Base-by-base conservation (phyloP, 2,329 filamentous ascomycete species). In the Herpotrichia juniperi region DNA sequence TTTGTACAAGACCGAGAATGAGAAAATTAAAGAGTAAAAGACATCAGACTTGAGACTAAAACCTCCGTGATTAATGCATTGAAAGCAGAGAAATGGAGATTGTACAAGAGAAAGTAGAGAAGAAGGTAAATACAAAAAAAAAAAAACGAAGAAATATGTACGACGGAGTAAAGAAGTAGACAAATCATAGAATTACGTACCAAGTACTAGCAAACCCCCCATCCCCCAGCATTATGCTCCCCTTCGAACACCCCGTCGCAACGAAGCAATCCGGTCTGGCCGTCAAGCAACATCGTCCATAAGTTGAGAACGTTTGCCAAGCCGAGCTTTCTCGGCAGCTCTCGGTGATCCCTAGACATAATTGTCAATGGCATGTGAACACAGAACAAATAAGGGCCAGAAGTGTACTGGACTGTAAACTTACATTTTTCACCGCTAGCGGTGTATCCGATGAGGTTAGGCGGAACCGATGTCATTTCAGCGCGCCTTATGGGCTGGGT, bases 221-320 rank as follows among this genome's bases (percentile, higher is more conserved):
- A 49, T 42, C 26, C 19, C 37, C 37, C 17, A 24, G 40, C 46
- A 53, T 50, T 5, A 53, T 19, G 35, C 42, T 47, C 22, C 42
- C 46, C 2, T 21, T 28, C n/a, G 35, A 4, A 46, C 51, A 50
- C 3, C 2, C 49, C 16, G 46, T 53, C 1, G 51, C 31, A 24
- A 49, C 31, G 30, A 46, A 46, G 25, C 51, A 44, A 22, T 49
- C 50, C 3, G 42, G 16, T 6, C 24, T 37, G 2, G 40, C 32
- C 8, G 42, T 50, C 14, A 12, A 14, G 19, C 43, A 47, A 24
- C 51, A 53, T 34, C 46, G 30, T 26, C 51, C 51, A 39, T 32
- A 49, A 14, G 5, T n/a, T 4, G 46, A 47, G 24, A 19, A 32
- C 6, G 35, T 50, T 10, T 35, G 25, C 37, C 47, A 53, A 42